Evolutionary conservation across 192 early-diverging fungal genomes (phyloP), one percentile per base, ranked within the genome.

Genomic region (Entophlyctis helioformis): DNA sequence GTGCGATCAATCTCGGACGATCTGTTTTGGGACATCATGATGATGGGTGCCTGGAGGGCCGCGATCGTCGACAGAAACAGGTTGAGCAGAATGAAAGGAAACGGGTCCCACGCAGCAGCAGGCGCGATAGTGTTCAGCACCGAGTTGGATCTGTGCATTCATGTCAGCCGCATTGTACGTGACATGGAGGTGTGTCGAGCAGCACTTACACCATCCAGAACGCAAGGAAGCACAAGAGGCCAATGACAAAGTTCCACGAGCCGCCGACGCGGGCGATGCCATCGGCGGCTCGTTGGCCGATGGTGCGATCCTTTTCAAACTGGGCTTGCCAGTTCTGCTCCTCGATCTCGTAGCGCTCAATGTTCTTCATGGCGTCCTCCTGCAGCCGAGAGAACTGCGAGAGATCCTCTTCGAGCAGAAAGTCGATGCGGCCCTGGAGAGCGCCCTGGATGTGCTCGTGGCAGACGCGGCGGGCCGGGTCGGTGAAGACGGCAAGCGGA

Each of bases 11-110:
- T 20, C 21, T 47, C 59, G 13, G 56, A 19, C 45, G 65, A 63
- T 1, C 67, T 21, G 41, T 70, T 70, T 42, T 70, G 67, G 3
- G 62, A 62, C 67, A 70, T 70, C 67, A 70, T 70, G 39, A 70
- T 70, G 38, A 70, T 40, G 23, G 67, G 67, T 9, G 59, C 67
- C 51, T 70, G 67, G 18, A 58, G 40, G 18, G 62, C 62, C 10
- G 67, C 67, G 25, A 70, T 13, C 41, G 50, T 57, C 16, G 44
- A 50, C 36, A 70, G 40, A 24, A 70, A 49, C 29, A 70, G 44
- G 47, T 70, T 70, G 18, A 70, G 58, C 6, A 70, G 38, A 38
- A 59, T 65, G 50, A 62, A 70, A 12, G 67, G 67, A 32, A 57
- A 70, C 15, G 56, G 50, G 48, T 65, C 62, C 54, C 54, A 70